phyloP scores from a whole-genome alignment of 805 yeast genomes.

The Zygosaccharomyces bailii region DNA sequence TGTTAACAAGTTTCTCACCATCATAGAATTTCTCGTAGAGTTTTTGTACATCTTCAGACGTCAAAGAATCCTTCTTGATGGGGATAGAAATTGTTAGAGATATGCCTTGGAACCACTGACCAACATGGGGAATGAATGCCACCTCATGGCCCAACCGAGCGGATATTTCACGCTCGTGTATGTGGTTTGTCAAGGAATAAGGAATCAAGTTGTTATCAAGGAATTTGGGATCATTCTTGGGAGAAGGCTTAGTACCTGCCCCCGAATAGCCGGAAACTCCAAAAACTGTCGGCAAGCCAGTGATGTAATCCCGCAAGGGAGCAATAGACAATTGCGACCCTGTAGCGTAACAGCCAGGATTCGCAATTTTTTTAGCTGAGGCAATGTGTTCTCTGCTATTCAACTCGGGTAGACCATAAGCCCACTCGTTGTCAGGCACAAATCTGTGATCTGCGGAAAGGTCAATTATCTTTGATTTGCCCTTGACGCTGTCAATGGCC shows the following conservation, averaged over 20 bases:
- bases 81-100: constrained; percentile 90
- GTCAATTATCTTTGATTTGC: constrained; percentile 81
- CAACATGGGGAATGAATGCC: constrained; percentile 95
- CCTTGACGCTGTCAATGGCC: constrained; percentile 65
- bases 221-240: constrained; percentile 79
- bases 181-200: constrained; percentile 92
- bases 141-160: constrained; percentile 70
- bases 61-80: constrained; percentile 59
- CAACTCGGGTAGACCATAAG: constrained; percentile 93
- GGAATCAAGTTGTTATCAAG: constrained; percentile 85
- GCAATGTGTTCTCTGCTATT: constrained; percentile 64
- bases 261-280: constrained; percentile 99
- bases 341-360: constrained; percentile 99
- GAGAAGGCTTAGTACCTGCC: constrained; percentile 98
- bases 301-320: constrained; percentile 68
- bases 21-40: constrained; percentile 84
- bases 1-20: constrained; percentile 78
- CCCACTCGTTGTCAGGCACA: constrained; percentile 84
- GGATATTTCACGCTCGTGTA: constrained; percentile 93
- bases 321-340: constrained; percentile 92
- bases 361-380: constrained; percentile 75
- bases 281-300: constrained; percentile 78
- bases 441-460: constrained; percentile 95
- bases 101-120: constrained; percentile 99
- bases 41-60: constrained; percentile 70